Percentiles rank a stretch among this genome's conserved stretches.
Conservation (phyloP, 495 filamentous ascomycete genomes). For the Penicillium pulvis region DNA sequence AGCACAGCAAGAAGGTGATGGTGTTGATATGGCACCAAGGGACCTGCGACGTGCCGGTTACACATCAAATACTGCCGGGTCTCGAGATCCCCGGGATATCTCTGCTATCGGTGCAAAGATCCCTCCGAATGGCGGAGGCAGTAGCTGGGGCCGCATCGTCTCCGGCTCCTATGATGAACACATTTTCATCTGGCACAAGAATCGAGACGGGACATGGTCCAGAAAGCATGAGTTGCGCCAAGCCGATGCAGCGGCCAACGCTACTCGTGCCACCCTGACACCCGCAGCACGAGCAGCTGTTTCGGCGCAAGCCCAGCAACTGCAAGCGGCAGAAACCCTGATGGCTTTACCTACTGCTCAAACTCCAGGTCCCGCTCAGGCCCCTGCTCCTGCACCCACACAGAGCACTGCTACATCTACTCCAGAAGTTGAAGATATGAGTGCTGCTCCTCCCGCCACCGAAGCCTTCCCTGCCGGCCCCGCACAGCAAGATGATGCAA, state of each 20-base stretch:
- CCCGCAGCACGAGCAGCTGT: constrained; percentile 22
- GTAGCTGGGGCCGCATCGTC: constrained; percentile 83
- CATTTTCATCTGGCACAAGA: constrained; percentile 90
- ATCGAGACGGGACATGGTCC: constrained; percentile 79
- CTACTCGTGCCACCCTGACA: constrained; percentile 30
- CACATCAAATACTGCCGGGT: constrained; percentile 70
- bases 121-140: constrained; percentile 86
- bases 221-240: constrained; percentile 72
- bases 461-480: not conserved
- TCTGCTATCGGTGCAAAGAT: constrained; percentile 77
- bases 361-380: constrained; percentile 3
- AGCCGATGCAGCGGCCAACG: constrained; percentile 55
- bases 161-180: constrained; percentile 95
- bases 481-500: constrained; percentile 5
- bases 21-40: constrained; percentile 43
- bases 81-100: constrained; percentile 72
- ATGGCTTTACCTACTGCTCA: constrained; percentile 16
- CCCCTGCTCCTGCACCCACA: not conserved
- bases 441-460: not conserved
- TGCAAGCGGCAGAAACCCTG: constrained; percentile 28
- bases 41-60: constrained; percentile 49
- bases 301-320: constrained; percentile 28
- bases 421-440: not conserved
- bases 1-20: constrained; percentile 63
- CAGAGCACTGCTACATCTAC: not conserved